A percentile compares a stretch with the other conserved stretches of the same genome.
Evolutionary conservation across 805 yeast genomes (phyloP).

Genomic region (Wickerhamiella domercqiae): DNA sequence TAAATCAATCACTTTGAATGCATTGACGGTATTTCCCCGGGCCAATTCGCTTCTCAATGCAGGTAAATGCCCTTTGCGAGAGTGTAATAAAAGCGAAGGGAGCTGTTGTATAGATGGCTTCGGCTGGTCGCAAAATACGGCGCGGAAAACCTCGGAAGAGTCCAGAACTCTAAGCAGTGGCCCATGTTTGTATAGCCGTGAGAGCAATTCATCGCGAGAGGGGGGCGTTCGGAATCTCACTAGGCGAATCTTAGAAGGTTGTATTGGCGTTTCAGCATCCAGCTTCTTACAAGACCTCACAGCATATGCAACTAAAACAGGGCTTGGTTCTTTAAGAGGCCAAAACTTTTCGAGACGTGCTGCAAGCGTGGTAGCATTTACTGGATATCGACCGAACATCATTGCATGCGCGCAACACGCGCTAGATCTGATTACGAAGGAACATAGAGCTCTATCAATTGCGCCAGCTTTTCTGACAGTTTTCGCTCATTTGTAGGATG

Average conservation of each 20-base stretch:
- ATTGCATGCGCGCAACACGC: no score
- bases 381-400: constrained; percentile 13
- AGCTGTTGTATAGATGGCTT: not conserved
- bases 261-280: constrained; percentile 1
- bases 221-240: not conserved
- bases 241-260: no score
- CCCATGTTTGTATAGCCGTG: constrained; percentile 1
- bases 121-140: constrained; percentile 4
- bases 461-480: no score
- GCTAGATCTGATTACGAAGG: no score
- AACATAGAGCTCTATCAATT: no score
- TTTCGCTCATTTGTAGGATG: no score
- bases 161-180: constrained; percentile 1
- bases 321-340: constrained; percentile 2
- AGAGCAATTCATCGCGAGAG: not conserved
- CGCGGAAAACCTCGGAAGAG: constrained; percentile 2
- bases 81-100: not conserved
- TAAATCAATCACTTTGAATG: constrained; percentile 2
- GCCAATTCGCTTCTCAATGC: constrained; percentile 6
- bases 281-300: constrained; percentile 7
- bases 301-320: constrained; percentile 7
- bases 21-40: constrained; percentile 3
- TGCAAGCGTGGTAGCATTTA: constrained; percentile 7
- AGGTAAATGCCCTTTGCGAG: not conserved
- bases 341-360: constrained; percentile 9